Conservation (phyloP, 192 early-diverging fungal species). For the Gamsiella multidivaricata region DNA sequence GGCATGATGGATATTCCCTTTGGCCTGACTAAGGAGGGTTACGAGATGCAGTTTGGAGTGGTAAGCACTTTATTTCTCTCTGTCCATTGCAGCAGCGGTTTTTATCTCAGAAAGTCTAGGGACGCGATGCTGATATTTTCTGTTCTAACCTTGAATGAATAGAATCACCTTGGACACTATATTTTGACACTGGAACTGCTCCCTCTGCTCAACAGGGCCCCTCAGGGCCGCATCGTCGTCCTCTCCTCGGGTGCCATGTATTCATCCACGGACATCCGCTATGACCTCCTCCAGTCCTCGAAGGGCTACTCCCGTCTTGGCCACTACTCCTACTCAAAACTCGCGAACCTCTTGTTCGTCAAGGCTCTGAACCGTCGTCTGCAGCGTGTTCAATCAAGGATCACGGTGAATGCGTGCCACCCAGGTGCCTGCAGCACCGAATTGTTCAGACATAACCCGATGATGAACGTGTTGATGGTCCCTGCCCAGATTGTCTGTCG, state of each 20-base stretch:
- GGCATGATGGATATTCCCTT: constrained; percentile 70
- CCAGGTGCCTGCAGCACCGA: constrained; percentile 65
- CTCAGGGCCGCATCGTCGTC: constrained; percentile 60
- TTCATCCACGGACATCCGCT: constrained; percentile 56
- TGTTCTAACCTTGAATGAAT: not conserved
- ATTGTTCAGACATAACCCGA: constrained; percentile 57
- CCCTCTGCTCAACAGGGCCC: constrained; percentile 50
- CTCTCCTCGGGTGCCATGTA: constrained; percentile 60
- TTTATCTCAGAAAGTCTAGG: no score
- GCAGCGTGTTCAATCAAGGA: not conserved
- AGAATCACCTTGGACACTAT: constrained; percentile 71
- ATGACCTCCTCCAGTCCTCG: constrained; percentile 56
- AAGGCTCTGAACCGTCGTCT: constrained; percentile 61
- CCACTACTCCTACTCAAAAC: constrained; percentile 69
- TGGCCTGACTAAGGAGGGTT: constrained; percentile 67
- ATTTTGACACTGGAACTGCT: constrained; percentile 58
- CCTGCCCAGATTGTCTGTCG: constrained; percentile 52
- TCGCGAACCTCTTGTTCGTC: constrained; percentile 63
- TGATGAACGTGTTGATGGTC: constrained; percentile 53
- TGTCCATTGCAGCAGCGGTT: no score
- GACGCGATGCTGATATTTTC: no score
- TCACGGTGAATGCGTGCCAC: constrained; percentile 68
- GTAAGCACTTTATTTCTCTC: constrained; percentile 29
- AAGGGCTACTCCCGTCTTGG: constrained; percentile 61
- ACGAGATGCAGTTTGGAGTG: constrained; percentile 73